Evolutionary conservation across 2,329 filamentous ascomycete species (phyloP).

Genomic region (Trichoderma harzianum): DNA sequence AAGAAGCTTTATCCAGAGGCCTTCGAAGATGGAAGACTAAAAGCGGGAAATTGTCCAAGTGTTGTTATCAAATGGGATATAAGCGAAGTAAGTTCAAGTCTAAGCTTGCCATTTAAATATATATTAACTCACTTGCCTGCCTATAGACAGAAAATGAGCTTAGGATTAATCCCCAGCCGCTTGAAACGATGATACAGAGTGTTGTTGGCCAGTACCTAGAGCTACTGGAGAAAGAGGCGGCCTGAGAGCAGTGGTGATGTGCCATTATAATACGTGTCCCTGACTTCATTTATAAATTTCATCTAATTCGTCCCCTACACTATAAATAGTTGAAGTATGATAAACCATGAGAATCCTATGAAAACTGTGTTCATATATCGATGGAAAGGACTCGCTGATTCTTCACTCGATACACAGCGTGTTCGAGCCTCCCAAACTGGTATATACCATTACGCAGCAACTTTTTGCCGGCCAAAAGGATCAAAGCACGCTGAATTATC

Average conservation of each 20-base stretch:
- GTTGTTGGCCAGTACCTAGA: neutral
- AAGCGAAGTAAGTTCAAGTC: neutral
- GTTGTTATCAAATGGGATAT: neutral
- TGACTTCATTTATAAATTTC: neutral
- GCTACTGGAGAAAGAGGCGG: neutral
- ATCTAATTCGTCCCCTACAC: neutral
- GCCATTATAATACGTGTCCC: neutral
- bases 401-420: neutral
- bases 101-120: neutral
- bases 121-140: neutral
- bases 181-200: neutral
- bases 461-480: neutral
- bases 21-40: neutral
- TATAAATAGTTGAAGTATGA: neutral
- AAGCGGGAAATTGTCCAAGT: neutral
- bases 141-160: neutral
- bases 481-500: neutral
- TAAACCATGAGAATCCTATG: neutral
- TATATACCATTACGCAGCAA: neutral
- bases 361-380: neutral
- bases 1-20: neutral
- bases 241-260: neutral
- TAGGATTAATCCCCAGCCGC: neutral
- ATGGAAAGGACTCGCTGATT: neutral
- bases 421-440: neutral